Evolutionary conservation across 805 yeast species (phyloP).

Genomic region (Spathaspora gorwiae): DNA sequence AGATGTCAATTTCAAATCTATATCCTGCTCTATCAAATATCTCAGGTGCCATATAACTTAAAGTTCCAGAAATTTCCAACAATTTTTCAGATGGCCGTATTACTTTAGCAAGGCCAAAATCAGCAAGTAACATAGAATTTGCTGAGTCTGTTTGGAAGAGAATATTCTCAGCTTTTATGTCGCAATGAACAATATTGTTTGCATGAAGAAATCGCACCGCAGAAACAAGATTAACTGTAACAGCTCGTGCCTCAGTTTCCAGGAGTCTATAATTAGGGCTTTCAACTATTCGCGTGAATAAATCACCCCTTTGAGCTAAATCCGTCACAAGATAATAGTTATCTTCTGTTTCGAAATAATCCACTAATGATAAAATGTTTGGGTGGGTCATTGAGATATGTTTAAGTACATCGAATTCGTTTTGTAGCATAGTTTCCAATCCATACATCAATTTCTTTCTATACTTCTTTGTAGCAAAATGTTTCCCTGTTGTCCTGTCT

Average conservation of each 20-base stretch:
- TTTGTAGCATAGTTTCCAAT: conserved; percentile 48
- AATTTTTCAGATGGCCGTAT: conserved; percentile 29
- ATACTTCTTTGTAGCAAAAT: conserved; percentile 54
- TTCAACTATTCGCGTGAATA: conserved; percentile 54
- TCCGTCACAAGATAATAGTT: conserved; percentile 58
- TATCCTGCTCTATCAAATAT: conserved; percentile 51
- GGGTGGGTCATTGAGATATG: conserved; percentile 47
- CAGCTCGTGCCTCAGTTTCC: conserved; percentile 46
- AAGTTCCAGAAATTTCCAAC: conserved; percentile 59
- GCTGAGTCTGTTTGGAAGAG: conserved; percentile 40
- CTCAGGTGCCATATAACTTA: conserved; percentile 76
- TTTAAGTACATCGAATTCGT: conserved; percentile 56
- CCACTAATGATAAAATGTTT: conserved; percentile 58
- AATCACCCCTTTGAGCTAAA: conserved; percentile 63
- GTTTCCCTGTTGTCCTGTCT: conserved; percentile 33
- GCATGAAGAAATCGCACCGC: conserved; percentile 57
- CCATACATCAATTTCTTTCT: conserved; percentile 48
- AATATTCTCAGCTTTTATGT: conserved; percentile 68
- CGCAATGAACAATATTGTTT: conserved; percentile 64
- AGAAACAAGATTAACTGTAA: conserved; percentile 46
- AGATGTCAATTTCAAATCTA: conserved; percentile 58
- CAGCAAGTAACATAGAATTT: conserved; percentile 45
- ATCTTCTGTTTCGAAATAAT: conserved; percentile 65
- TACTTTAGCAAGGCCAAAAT: conserved; percentile 61
- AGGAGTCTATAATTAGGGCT: conserved; percentile 33